A percentile compares a stretch with the other conserved stretches of the same genome.
Evolutionary conservation across 148 eudicot genomes (phyloP).

Genomic region (Nyssa sinensis): DNA sequence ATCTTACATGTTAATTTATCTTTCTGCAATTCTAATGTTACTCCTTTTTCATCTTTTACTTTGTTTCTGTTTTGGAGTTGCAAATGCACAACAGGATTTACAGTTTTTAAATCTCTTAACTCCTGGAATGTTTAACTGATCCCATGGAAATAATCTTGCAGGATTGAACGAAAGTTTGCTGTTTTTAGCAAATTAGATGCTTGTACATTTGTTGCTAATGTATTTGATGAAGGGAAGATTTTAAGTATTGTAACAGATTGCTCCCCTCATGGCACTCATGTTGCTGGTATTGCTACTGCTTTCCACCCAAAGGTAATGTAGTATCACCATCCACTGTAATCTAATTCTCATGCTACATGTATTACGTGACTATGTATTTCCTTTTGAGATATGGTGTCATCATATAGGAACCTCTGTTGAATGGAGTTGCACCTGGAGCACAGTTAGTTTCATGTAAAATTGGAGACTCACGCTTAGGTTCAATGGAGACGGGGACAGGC

Average conservation of each 20-base stretch:
- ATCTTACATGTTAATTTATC: background rate
- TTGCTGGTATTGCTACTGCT: constrained; percentile 95
- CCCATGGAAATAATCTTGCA: constrained; percentile 26
- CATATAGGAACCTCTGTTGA: constrained; percentile 76
- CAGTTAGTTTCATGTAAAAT: constrained; percentile 95
- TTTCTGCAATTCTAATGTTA: background rate
- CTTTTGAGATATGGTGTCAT: constrained; percentile 3
- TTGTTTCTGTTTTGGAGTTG: constrained; percentile 3
- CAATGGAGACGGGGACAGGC: constrained; percentile 99
- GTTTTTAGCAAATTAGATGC: constrained; percentile 94
- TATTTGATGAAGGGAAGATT: constrained; percentile 84
- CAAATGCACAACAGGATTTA: background rate
- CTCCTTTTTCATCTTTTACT: background rate
- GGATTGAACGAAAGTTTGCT: constrained; percentile 86
- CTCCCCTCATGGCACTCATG: constrained; percentile 99
- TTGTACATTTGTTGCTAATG: constrained; percentile 80
- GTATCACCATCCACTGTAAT: constrained; percentile 5
- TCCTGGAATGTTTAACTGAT: background rate
- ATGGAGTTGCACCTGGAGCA: constrained; percentile 99
- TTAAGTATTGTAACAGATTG: constrained; percentile 94
- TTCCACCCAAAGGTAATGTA: constrained; percentile 76
- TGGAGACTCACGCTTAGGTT: constrained; percentile 90
- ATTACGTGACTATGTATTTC: background rate
- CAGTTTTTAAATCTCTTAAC: background rate
- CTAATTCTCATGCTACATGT: background rate